Percentiles rank a stretch among this genome's conserved stretches.
Conservation (phyloP, 352 stramenopile genomes). For the Pythium sukuiense region DNA sequence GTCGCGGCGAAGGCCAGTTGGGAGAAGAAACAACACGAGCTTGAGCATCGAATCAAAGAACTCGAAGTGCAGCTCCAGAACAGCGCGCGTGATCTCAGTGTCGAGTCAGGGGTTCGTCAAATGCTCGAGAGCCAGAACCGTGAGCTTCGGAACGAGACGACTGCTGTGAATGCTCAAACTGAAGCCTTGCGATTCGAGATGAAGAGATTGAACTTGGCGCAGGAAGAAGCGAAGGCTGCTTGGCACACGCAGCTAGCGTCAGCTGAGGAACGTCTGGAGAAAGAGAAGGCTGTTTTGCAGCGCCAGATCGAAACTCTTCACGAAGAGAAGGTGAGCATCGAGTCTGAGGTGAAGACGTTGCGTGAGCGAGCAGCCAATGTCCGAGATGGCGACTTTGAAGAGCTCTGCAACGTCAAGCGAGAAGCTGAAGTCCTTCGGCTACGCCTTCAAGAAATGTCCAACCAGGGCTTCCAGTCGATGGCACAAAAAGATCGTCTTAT, state of each 20-base stretch:
- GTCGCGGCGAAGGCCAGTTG: slow-evolving; percentile 32
- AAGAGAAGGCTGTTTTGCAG: slow-evolving; percentile 38
- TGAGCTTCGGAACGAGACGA: slow-evolving; percentile 69
- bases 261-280: slow-evolving; percentile 41
- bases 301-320: slow-evolving; percentile 59
- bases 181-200: slow-evolving; percentile 75
- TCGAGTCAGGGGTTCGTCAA: slow-evolving; percentile 62
- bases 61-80: slow-evolving; percentile 56
- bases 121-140: slow-evolving; percentile 72
- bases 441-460: slow-evolving; percentile 64
- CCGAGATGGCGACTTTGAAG: slow-evolving; percentile 62
- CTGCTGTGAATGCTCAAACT: slow-evolving; percentile 80
- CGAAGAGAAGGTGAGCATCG: slow-evolving; percentile 72
- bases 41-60: slow-evolving; percentile 42
- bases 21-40: slow-evolving; percentile 31
- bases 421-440: slow-evolving; percentile 72
- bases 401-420: slow-evolving; percentile 66
- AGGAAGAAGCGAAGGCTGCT: slow-evolving; percentile 44
- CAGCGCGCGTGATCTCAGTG: slow-evolving; percentile 49
- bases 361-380: slow-evolving; percentile 48
- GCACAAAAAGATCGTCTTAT: slow-evolving; percentile 73
- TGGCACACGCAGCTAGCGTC: slow-evolving; percentile 32
- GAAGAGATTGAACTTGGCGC: slow-evolving; percentile 44
- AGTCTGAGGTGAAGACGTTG: slow-evolving; percentile 73
- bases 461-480: slow-evolving; percentile 59